Evolutionary conservation across 805 yeast genomes (phyloP).

Genomic region (Metschnikowia henanensis): DNA sequence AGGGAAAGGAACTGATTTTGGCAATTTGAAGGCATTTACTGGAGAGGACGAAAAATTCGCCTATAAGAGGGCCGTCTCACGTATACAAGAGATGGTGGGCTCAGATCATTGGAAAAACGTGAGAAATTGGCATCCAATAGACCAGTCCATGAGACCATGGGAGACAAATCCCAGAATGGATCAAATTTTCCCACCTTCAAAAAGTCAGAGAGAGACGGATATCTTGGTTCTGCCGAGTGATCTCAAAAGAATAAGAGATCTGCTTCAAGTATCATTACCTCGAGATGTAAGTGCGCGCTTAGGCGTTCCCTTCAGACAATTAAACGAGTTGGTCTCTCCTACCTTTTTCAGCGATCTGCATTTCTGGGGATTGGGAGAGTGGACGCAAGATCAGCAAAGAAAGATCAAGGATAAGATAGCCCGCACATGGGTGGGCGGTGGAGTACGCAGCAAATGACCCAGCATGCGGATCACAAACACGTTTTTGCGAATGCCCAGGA

Average conservation of each 20-base stretch:
- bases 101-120: constrained; percentile 50
- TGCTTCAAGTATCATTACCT: constrained; percentile 21
- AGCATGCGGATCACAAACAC: too few relatives aligned
- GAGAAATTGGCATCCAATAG: constrained; percentile 56
- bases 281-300: constrained; percentile 22
- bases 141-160: constrained; percentile 57
- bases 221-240: constrained; percentile 5
- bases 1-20: constrained; percentile 29
- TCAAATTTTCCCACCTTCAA: neutral
- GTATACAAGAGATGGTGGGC: constrained; percentile 60
- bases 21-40: constrained; percentile 56
- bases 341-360: constrained; percentile 36
- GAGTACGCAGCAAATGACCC: constrained; percentile 9
- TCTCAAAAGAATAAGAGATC: constrained; percentile 11
- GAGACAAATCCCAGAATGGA: constrained; percentile 27
- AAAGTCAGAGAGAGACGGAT: neutral
- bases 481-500: too few relatives aligned
- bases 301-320: constrained; percentile 24
- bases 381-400: constrained; percentile 49
- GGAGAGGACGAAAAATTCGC: constrained; percentile 81
- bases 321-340: constrained; percentile 26
- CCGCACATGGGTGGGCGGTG: constrained; percentile 50
- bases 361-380: constrained; percentile 68
- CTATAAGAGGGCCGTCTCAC: constrained; percentile 65
- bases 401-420: constrained; percentile 55